Evolutionary conservation across 345 rosid species (phyloP), one percentile per base, ranked within the genome.

Genomic region (Viola odorata): DNA sequence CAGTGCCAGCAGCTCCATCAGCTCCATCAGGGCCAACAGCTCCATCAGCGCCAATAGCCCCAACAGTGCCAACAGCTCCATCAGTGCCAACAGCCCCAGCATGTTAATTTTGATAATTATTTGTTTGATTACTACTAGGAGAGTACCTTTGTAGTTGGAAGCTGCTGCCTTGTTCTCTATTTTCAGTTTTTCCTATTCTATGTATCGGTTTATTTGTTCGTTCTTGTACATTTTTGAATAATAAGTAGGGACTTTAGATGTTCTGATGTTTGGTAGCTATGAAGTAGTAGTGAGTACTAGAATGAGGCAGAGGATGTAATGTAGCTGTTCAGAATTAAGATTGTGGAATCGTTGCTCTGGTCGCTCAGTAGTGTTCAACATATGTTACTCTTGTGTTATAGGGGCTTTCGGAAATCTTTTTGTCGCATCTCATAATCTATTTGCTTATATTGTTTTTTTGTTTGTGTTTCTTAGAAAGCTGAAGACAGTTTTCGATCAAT

Each of bases 161-260:
- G 71, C 57, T 66, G 49, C 50, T 66, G 45, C 53, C 61, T 54
- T 61, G 56, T 67, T 65, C 53, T 62, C 48, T 50, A 53, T 71
- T 61, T 64, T 45, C 60, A 17, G 42, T 61, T 41, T 58, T 6
- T 39, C 14, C 53, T 6, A 4, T 42, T 11, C 17, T 8, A 47
- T 23, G 32, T 23, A 55, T 37, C 47, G 8, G 69, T 64, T 41
- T 58, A 73, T 77, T 75, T 71, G 75, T 52, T 69, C 63, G 51
- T 71, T 67, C 32, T 55, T 81, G 82, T 81, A 75, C 79, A 80
- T 76, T 72, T 65, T 65, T 41, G 51, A 78, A 71, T 71, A 81
- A 79, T 62, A 62, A 58, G 37, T 61, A 68, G 73, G 62, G 64
- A 52, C 61, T 45, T 63, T 69, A 61, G 73, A 64, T 23, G 66